Conservation (phyloP, 306 rosid genomes). For the Herpetospermum pedunculosum region DNA sequence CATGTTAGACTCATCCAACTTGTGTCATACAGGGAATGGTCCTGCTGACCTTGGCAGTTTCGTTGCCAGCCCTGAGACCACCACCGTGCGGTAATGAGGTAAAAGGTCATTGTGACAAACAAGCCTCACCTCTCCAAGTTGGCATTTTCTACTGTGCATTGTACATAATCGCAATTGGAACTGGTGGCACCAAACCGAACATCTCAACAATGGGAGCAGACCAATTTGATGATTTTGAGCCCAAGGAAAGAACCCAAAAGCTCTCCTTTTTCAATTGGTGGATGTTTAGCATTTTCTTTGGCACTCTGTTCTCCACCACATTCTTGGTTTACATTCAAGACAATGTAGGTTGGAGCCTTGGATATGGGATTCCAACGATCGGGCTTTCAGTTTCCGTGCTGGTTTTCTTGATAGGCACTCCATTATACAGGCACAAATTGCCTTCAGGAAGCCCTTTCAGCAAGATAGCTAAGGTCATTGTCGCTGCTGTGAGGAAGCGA, state of each 20-base stretch:
- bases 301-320: conserved; percentile 58
- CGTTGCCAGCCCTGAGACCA: conserved; percentile 51
- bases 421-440: conserved; percentile 57
- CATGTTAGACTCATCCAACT: not conserved
- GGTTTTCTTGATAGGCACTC: conserved; percentile 51
- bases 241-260: conserved; percentile 42
- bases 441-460: conserved; percentile 67
- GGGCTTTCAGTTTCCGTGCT: conserved; percentile 48
- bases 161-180: conserved; percentile 56
- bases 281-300: conserved; percentile 58
- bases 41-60: conserved; percentile 51
- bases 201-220: conserved; percentile 90
- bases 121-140: conserved; percentile 42
- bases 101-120: conserved; percentile 17
- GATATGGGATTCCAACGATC: conserved; percentile 71
- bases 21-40: conserved; percentile 43
- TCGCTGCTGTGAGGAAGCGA: conserved; percentile 50
- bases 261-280: conserved; percentile 89
- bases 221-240: conserved; percentile 70
- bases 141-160: conserved; percentile 52
- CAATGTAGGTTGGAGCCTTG: conserved; percentile 54
- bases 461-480: conserved; percentile 41
- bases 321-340: conserved; percentile 69
- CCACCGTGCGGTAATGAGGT: conserved; percentile 33
- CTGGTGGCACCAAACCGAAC: conserved; percentile 85